Evolutionary conservation across 306 rosid genomes (phyloP).

Genomic region (Astragalus glycyphyllos): DNA sequence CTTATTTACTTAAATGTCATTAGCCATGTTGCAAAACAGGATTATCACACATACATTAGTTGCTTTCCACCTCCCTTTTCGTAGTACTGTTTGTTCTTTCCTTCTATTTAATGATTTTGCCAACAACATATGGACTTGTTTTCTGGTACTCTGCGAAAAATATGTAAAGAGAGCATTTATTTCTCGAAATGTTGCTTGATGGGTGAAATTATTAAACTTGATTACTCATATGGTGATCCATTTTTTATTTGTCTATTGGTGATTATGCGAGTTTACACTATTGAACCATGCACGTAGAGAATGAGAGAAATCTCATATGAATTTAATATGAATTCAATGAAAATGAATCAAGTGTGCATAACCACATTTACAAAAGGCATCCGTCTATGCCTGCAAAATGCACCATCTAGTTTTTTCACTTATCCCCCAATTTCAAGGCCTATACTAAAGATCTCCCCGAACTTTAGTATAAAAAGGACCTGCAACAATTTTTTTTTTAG

Average conservation of each 20-base stretch:
- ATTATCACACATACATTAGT: background rate
- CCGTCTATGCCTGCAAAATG: too few species aligned
- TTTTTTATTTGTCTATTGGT: conserved; percentile 11
- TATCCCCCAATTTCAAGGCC: too few species aligned
- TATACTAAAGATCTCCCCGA: too few species aligned
- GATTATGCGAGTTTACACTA: conserved; percentile 12
- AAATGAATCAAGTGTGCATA: too few species aligned
- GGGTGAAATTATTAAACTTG: background rate
- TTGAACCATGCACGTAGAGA: too few species aligned
- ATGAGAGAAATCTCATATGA: too few species aligned
- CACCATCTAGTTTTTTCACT: too few species aligned
- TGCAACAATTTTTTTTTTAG: too few species aligned
- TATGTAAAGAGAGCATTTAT: conserved; percentile 33
- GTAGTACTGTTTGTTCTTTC: background rate
- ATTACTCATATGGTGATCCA: conserved; percentile 9
- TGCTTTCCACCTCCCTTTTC: background rate
- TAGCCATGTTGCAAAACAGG: conserved; percentile 3
- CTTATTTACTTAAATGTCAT: conserved; percentile 24
- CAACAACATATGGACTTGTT: conserved; percentile 26
- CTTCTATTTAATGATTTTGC: conserved; percentile 33
- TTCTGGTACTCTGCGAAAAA: conserved; percentile 33
- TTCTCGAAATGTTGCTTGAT: background rate
- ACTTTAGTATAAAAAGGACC: too few species aligned
- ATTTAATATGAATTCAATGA: too few species aligned
- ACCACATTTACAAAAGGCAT: too few species aligned